Base-by-base conservation (phyloP, 75 land plant species). In the Cupressus sempervirens region DNA sequence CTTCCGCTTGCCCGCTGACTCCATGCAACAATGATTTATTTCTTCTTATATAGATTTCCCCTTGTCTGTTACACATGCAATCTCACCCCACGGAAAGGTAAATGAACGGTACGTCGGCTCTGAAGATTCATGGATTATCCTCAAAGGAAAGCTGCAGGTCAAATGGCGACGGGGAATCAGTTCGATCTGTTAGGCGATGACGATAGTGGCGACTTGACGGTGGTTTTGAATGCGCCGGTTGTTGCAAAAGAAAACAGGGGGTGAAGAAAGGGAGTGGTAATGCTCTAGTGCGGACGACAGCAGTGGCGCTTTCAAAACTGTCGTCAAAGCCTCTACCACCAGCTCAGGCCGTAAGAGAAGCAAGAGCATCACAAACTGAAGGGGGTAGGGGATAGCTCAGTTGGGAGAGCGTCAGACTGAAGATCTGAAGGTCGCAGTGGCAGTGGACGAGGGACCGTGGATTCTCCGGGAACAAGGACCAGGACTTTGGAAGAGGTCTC, bases 371-470 rank as follows among this genome's bases (percentile, higher is more conserved):
- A 3, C 88, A 85, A 67, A 86, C 56, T 72, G 89, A 83, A 46
- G 84, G 91, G 8, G 84, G 91, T 23, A 83, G 90, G 45, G 83
- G 97, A 95, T 95, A 94, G 95, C 95, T 95, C 95, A 95, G 93
- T 91, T 94, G 97, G 95, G 94, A 95, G 97, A 95, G 95, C 94
- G 93, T 95, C 94, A 95, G 97, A 95, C 91, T 95, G 93, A 94
- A 95, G 94, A 94, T 95, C 95, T 95, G 95, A 94, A 95, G 95
- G 89, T 32, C 68, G 87, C 12, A 85, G 90, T 45, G 91, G 90
- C 67, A 62, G 67, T 58, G 86, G 89, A 40, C 87, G 88, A 56
- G 90, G 90, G 85, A 74, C 81, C 81, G 81, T 79, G 81, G 79
- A 76, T 76, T 40, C 52, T 50, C 2, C 7, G 79, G 81, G 11